Evolutionary conservation across 805 yeast species (phyloP).

Genomic region (Wickerhamiella parazyma): DNA sequence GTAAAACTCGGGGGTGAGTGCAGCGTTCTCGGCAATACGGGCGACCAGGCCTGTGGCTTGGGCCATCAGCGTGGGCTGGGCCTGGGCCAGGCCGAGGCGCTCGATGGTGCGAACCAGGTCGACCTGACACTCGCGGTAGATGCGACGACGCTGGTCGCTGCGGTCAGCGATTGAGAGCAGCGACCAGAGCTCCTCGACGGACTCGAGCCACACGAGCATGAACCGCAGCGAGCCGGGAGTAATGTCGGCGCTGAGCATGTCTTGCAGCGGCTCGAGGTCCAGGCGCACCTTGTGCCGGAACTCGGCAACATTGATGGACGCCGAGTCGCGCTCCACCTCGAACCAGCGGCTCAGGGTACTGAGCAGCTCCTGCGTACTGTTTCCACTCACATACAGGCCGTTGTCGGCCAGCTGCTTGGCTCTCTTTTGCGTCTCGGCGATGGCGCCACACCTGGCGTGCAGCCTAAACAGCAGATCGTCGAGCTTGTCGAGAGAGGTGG

Average conservation of each 20-base stretch:
- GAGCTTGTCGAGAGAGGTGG: constrained; percentile 12
- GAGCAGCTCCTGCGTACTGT: constrained; percentile 18
- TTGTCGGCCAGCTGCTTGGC: constrained; percentile 9
- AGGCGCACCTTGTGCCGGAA: constrained; percentile 14
- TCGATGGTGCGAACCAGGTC: constrained; percentile 5
- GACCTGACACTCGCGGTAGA: constrained; percentile 20
- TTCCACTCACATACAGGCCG: constrained; percentile 13
- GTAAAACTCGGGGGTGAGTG: constrained; percentile 15
- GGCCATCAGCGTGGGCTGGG: constrained; percentile 17
- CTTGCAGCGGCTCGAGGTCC: constrained; percentile 13
- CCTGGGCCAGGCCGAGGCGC: constrained; percentile 1
- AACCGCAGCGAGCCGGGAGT: constrained; percentile 20
- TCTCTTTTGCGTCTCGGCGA: constrained; percentile 16
- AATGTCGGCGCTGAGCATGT: constrained; percentile 14
- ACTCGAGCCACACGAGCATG: constrained; percentile 18
- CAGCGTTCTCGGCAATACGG: constrained; percentile 14
- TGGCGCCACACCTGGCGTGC: constrained; percentile 19
- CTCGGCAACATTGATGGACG: constrained; percentile 13
- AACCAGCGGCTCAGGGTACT: constrained; percentile 14
- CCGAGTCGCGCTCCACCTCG: constrained; percentile 13
- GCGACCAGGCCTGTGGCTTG: constrained; percentile 20
- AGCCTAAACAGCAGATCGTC: constrained; percentile 21
- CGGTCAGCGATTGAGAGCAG: constrained; percentile 17
- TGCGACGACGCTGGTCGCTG: constrained; percentile 13
- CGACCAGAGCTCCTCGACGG: constrained; percentile 19